These are phyloP conservation scores for Microdochium bolleyi DNA, from an alignment of 2,329 filamentous ascomycete genomes.

Conservation along the genomic window DNA sequence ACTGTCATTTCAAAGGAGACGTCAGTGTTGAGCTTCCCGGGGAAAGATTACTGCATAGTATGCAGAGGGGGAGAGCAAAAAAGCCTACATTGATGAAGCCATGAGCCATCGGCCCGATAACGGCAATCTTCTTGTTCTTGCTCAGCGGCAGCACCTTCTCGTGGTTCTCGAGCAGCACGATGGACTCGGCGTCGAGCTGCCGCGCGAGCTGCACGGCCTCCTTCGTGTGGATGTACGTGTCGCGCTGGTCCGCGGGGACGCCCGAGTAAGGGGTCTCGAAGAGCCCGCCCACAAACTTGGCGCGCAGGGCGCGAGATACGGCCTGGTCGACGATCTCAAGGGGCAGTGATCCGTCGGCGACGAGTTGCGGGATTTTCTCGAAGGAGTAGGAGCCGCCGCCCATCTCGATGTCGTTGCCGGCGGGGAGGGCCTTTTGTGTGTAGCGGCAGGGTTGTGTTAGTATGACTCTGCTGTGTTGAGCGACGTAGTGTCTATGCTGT, in stretches of 20 bases:
- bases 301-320: conserved; percentile 55
- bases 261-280: conserved; percentile 63
- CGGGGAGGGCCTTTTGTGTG: conserved; percentile 40
- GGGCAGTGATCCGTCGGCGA: conserved; percentile 52
- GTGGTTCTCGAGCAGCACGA: conserved; percentile 53
- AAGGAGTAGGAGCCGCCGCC: conserved; percentile 68
- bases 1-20: conserved; percentile 28
- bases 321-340: conserved; percentile 55
- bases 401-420: conserved; percentile 70
- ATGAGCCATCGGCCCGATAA: conserved; percentile 70
- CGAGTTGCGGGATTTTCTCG: conserved; percentile 55
- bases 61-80: conserved; percentile 4
- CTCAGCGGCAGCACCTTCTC: conserved; percentile 42
- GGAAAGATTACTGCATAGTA: too few relatives aligned
- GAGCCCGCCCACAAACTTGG: conserved; percentile 62
- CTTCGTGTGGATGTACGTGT: conserved; percentile 52
- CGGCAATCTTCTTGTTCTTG: conserved; percentile 60
- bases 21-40: too few relatives aligned
- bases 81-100: conserved; percentile 57
- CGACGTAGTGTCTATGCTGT: too few relatives aligned
- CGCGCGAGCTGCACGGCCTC: conserved; percentile 50
- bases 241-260: conserved; percentile 45
- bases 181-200: conserved; percentile 56
- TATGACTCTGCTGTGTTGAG: neutral
- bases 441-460: conserved; percentile 2